Evolutionary conservation across 1,284 basidiomycete species (phyloP).

Genomic region (Malassezia equina): DNA sequence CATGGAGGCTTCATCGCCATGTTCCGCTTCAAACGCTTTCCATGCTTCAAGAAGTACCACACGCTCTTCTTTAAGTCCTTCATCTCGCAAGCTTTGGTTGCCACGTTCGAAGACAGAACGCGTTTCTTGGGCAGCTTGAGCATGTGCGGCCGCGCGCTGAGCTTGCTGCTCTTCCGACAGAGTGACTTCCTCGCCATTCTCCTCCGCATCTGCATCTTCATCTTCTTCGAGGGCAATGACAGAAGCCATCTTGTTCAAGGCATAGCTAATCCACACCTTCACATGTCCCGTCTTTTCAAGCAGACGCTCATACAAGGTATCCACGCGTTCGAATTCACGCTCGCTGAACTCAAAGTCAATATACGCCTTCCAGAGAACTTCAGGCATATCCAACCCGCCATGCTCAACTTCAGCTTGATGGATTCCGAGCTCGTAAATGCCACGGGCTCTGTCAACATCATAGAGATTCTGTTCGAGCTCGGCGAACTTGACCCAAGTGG

Average conservation of each 20-base stretch:
- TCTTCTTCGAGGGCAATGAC: constrained; percentile 63
- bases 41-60: constrained; percentile 80
- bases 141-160: constrained; percentile 50
- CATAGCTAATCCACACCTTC: constrained; percentile 55
- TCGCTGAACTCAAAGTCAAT: constrained; percentile 94
- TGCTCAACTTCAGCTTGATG: constrained; percentile 55
- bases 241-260: constrained; percentile 51
- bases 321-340: constrained; percentile 73
- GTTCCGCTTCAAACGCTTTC: constrained; percentile 75
- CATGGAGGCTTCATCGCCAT: constrained; percentile 56
- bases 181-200: constrained; percentile 3
- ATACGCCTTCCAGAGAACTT: constrained; percentile 71
- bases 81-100: constrained; percentile 71
- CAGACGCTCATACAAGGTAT: constrained; percentile 81
- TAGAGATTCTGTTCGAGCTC: constrained; percentile 86
- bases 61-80: constrained; percentile 78
- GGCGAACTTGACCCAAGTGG: constrained; percentile 84
- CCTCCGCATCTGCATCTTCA: constrained; percentile 54
- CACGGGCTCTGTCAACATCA: constrained; percentile 81
- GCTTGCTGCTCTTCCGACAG: constrained; percentile 22
- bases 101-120: constrained; percentile 71
- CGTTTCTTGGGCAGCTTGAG: constrained; percentile 60
- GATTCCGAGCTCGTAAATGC: constrained; percentile 91
- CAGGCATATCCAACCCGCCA: constrained; percentile 83
- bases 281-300: constrained; percentile 80